phyloP scores from a whole-genome alignment of 768 basidiomycete genomes.

The Dendrothele bispora region DNA sequence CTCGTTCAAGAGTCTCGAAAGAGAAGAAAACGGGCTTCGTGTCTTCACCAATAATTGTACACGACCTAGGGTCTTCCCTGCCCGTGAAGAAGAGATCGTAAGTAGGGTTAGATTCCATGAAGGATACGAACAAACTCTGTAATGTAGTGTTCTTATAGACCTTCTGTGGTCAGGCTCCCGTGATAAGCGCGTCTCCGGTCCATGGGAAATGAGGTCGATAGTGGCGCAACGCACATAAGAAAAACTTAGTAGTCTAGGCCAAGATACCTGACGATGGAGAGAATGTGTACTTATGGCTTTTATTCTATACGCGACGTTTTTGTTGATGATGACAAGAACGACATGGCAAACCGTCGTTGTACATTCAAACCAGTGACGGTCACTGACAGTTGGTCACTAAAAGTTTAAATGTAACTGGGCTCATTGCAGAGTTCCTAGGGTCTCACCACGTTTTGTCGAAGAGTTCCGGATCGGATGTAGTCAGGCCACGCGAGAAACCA shows the following conservation, averaged over 20 bases:
- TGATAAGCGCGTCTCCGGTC: slow-evolving; percentile 50
- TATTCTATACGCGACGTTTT: too few relatives aligned
- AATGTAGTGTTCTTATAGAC: slow-evolving; percentile 34
- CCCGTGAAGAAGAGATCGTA: slow-evolving; percentile 71
- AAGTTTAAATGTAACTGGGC: too few relatives aligned
- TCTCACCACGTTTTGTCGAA: too few relatives aligned
- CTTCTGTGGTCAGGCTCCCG: slow-evolving; percentile 43
- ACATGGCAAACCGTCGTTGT: too few relatives aligned
- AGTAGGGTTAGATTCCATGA: slow-evolving; percentile 33
- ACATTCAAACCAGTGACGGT: too few relatives aligned
- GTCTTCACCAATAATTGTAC: slow-evolving; percentile 68
- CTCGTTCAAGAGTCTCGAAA: slow-evolving; percentile 60
- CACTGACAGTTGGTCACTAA: too few relatives aligned
- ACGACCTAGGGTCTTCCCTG: slow-evolving; percentile 64
- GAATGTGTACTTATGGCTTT: not conserved
- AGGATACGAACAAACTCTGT: slow-evolving; percentile 1
- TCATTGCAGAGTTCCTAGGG: too few relatives aligned
- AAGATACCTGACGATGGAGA: not conserved
- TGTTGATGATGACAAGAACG: too few relatives aligned
- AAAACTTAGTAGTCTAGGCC: slow-evolving; percentile 27
- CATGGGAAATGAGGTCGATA: slow-evolving; percentile 55
- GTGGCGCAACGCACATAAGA: slow-evolving; percentile 48
- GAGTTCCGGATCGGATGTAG: too few relatives aligned
- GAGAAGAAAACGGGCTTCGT: slow-evolving; percentile 58
- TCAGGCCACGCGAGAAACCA: too few relatives aligned